Evolutionary conservation across 2,329 filamentous ascomycete genomes (phyloP).

Genomic region (Cercospora zeina): DNA sequence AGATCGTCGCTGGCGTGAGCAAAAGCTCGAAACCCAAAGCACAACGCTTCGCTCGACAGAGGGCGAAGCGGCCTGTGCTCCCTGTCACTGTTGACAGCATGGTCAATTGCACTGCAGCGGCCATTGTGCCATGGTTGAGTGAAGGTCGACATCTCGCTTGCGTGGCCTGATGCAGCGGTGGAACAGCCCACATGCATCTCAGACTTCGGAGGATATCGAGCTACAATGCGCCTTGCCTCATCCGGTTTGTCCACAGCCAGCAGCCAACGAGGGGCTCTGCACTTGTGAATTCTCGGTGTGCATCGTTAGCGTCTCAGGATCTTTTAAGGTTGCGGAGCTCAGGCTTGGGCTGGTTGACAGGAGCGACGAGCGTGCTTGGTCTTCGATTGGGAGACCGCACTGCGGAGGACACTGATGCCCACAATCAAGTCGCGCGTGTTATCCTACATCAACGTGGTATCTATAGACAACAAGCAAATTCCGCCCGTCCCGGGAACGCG

Average conservation of each 20-base stretch:
- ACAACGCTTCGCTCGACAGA: neutral
- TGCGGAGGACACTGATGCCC: too few relatives aligned
- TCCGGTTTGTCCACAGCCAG: conserved; percentile 1
- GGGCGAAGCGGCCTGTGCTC: neutral
- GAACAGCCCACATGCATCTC: neutral
- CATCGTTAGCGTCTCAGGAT: conserved; percentile 1
- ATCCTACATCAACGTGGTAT: too few relatives aligned
- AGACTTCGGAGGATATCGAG: neutral
- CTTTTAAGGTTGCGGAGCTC: neutral
- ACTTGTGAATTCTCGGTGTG: neutral
- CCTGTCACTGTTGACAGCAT: neutral
- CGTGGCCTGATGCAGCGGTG: neutral
- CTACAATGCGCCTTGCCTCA: conserved; percentile 1
- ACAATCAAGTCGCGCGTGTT: too few relatives aligned
- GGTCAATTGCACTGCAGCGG: neutral
- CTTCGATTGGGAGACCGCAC: neutral
- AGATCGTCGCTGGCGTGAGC: neutral
- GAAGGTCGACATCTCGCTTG: conserved; percentile 1
- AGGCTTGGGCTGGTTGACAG: neutral
- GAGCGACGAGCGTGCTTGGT: neutral
- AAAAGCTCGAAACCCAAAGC: neutral
- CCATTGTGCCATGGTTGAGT: neutral
- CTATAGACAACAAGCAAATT: neutral
- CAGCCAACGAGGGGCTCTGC: neutral
- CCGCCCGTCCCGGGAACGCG: neutral